These are phyloP conservation scores for Mycena galericulata DNA, from an alignment of 768 basidiomycete genomes.

Conservation along the genomic window DNA sequence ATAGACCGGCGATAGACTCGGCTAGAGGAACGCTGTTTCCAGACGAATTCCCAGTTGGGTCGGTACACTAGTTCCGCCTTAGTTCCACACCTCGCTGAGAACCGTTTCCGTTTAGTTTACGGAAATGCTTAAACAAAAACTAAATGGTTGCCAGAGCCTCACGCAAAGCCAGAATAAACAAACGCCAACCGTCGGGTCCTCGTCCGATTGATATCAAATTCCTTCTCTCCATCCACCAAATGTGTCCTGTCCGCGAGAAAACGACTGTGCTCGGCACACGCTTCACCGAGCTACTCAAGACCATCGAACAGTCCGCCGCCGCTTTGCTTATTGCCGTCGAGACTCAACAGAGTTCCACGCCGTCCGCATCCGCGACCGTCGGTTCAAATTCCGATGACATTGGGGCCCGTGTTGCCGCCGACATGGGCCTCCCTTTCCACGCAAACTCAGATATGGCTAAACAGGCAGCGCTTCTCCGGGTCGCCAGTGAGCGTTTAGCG, in stretches of 20 bases:
- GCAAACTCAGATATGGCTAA: not conserved
- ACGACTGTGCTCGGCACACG: not conserved
- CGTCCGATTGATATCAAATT: too few species aligned
- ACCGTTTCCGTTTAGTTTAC: too few species aligned
- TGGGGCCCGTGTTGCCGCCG: not conserved
- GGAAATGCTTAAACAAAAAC: too few species aligned
- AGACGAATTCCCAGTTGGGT: too few species aligned
- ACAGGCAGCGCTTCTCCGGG: slow-evolving; percentile 11
- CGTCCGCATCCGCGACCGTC: too few species aligned
- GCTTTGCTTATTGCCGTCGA: slow-evolving; percentile 11
- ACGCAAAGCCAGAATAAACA: too few species aligned
- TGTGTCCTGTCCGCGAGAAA: not conserved
- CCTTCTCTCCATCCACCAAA: not conserved
- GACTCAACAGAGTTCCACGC: not conserved
- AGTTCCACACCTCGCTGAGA: too few species aligned
- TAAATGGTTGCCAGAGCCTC: too few species aligned
- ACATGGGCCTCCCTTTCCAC: slow-evolving; percentile 14
- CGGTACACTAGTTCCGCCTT: too few species aligned
- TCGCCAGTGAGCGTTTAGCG: slow-evolving; percentile 9
- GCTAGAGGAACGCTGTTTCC: too few species aligned
- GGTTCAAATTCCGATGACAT: not conserved
- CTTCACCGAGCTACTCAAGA: slow-evolving; percentile 11
- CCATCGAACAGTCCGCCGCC: slow-evolving; percentile 15
- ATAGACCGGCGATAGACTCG: too few species aligned
- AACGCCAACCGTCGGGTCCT: too few species aligned